A percentile compares a stretch with the other conserved stretches of the same genome.
Conservation (phyloP, 2,329 filamentous ascomycete species). For the Penicillium corylophilum region DNA sequence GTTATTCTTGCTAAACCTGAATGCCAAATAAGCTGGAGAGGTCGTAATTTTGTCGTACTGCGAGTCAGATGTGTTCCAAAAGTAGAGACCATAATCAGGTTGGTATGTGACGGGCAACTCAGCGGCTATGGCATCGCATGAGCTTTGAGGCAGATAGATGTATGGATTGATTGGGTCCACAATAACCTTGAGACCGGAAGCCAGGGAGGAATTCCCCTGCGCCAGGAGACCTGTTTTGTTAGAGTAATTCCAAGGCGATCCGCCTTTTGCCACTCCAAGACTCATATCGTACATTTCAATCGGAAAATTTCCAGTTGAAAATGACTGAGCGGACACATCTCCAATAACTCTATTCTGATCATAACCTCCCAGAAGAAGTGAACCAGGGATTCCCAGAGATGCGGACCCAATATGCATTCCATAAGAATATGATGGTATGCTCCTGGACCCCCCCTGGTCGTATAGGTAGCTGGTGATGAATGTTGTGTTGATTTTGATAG, state of each 20-base stretch:
- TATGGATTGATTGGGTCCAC: too few species aligned
- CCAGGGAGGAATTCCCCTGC: conserved; percentile 23
- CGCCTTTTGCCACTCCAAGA: conserved; percentile 42
- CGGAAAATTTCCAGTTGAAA: conserved; percentile 2
- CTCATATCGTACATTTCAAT: conserved; percentile 40
- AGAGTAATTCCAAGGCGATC: conserved; percentile 39
- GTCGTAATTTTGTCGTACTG: too few species aligned
- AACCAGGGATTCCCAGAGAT: conserved; percentile 32
- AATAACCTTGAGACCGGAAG: too few species aligned
- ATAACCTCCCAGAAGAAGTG: conserved; percentile 43
- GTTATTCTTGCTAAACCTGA: too few species aligned
- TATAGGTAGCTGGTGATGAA: conserved; percentile 11
- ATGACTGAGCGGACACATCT: conserved; percentile 20
- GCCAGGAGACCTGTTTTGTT: conserved; percentile 28
- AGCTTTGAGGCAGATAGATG: too few species aligned
- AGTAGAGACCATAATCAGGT: too few species aligned
- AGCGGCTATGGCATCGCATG: too few species aligned
- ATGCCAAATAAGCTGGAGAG: too few species aligned
- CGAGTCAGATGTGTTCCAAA: too few species aligned
- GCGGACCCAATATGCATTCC: conserved; percentile 45
- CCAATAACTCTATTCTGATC: conserved; percentile 33
- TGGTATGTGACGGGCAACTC: too few species aligned
- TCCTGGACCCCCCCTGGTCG: conserved; percentile 8
- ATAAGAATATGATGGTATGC: conserved; percentile 42
- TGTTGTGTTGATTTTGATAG: conserved; percentile 1